Evolutionary conservation across 768 basidiomycete genomes (phyloP).

Genomic region (Trametes villosa): DNA sequence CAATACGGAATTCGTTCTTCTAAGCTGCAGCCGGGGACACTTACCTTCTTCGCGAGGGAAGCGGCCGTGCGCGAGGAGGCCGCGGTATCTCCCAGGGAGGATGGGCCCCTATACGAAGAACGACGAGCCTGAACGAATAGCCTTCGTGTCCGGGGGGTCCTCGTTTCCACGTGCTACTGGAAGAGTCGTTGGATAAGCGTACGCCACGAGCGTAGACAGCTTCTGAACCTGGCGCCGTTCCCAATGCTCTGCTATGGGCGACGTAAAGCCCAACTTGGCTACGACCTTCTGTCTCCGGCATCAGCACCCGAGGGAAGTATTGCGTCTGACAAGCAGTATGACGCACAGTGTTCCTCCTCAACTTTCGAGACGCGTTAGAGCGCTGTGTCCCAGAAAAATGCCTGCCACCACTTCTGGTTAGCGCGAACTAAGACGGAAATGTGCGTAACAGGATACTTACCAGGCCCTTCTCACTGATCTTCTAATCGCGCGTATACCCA

Average conservation of each 20-base stretch:
- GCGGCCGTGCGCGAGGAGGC: too few relatives aligned
- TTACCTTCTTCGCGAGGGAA: too few relatives aligned
- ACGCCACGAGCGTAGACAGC: slow-evolving; percentile 47
- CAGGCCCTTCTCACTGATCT: slow-evolving; percentile 75
- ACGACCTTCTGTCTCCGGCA: slow-evolving; percentile 57
- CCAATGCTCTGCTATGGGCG: slow-evolving; percentile 78
- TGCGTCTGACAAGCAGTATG: background rate
- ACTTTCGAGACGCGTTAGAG: background rate
- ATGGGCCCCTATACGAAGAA: too few relatives aligned
- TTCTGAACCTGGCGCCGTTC: slow-evolving; percentile 56
- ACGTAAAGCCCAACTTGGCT: slow-evolving; percentile 62
- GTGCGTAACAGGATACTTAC: slow-evolving; percentile 36
- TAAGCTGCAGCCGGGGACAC: too few relatives aligned
- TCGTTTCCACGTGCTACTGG: background rate
- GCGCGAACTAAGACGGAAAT: background rate
- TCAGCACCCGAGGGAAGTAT: background rate
- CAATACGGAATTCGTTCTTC: too few relatives aligned
- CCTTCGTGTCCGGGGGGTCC: background rate
- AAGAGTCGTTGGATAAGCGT: background rate
- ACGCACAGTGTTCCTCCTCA: slow-evolving; percentile 33
- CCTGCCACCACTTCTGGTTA: slow-evolving; percentile 38
- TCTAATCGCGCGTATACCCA: too few relatives aligned
- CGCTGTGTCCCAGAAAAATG: slow-evolving; percentile 69
- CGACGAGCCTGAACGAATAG: too few relatives aligned
- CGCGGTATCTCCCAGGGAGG: too few relatives aligned